These are phyloP conservation scores for Aspergillus ustus DNA, from an alignment of 2,329 filamentous ascomycete genomes.

Conservation along the genomic window DNA sequence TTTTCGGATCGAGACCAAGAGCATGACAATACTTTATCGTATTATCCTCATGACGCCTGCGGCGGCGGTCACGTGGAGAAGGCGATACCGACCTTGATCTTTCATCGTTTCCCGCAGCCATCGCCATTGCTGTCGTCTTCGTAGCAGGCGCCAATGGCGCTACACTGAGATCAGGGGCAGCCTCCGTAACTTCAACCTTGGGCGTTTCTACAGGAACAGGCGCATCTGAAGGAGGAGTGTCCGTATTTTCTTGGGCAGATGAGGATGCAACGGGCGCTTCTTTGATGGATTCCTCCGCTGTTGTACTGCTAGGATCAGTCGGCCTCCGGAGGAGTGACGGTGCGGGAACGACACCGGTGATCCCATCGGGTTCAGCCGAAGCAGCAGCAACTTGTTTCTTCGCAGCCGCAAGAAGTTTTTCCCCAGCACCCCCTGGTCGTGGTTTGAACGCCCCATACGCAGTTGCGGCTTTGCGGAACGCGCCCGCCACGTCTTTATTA, in stretches of 20 bases:
- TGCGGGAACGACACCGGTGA: constrained; percentile 84
- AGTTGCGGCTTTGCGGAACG: constrained; percentile 79
- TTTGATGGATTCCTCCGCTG: constrained; percentile 36
- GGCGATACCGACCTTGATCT: constrained; percentile 41
- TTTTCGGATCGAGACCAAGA: constrained; percentile 74
- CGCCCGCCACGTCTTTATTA: constrained; percentile 71
- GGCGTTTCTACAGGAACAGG: constrained; percentile 30
- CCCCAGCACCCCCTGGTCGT: constrained; percentile 81
- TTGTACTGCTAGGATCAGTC: constrained; percentile 42
- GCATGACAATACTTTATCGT: constrained; percentile 77
- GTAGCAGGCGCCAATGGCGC: constrained; percentile 29
- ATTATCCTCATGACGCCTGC: constrained; percentile 70
- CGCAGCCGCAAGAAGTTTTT: constrained; percentile 68
- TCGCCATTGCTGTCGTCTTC: constrained; percentile 28
- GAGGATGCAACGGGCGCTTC: constrained; percentile 31
- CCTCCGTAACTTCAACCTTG: constrained; percentile 46
- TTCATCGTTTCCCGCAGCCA: constrained; percentile 28
- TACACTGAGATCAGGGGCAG: constrained; percentile 35
- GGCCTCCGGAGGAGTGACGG: constrained; percentile 58
- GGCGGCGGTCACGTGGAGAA: constrained; percentile 56
- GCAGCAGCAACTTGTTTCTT: constrained; percentile 55
- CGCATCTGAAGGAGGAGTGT: constrained; percentile 10
- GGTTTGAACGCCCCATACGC: constrained; percentile 80
- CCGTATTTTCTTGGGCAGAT: constrained; percentile 20
- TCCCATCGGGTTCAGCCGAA: constrained; percentile 80